Conservation (phyloP, 352 stramenopile genomes). For the Hyaloperonospora brassicae region DNA sequence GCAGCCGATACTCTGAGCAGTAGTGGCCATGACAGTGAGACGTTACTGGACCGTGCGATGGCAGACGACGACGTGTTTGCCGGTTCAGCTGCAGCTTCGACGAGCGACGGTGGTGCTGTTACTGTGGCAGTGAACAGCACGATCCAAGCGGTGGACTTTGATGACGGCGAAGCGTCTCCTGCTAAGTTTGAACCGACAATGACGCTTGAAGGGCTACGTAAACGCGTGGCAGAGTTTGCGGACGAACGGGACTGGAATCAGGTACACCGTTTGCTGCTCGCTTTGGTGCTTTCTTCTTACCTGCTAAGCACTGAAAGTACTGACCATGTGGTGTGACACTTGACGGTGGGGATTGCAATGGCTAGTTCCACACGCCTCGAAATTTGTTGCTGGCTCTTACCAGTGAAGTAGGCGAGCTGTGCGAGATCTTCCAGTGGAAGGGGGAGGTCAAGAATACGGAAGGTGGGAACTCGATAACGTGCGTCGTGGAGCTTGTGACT, state of each 20-base stretch:
- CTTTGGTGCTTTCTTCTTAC: background rate
- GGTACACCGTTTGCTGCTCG: constrained; percentile 36
- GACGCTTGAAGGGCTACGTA: constrained; percentile 51
- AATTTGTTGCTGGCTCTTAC: constrained; percentile 92
- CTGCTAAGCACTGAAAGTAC: background rate
- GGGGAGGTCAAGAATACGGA: constrained; percentile 69
- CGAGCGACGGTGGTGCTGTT: constrained; percentile 18
- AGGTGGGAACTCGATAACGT: constrained; percentile 19
- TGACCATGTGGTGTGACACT: background rate
- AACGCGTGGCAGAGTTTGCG: constrained; percentile 45
- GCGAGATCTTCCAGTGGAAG: constrained; percentile 92
- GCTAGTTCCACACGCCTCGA: constrained; percentile 60
- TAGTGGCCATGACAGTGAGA: constrained; percentile 42
- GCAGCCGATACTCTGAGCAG: constrained; percentile 36
- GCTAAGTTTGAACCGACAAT: constrained; percentile 48
- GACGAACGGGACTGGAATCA: constrained; percentile 60
- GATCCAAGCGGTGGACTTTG: constrained; percentile 2
- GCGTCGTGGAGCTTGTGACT: background rate
- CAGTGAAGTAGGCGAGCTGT: constrained; percentile 93
- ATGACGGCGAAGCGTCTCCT: constrained; percentile 4
- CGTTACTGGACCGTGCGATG: constrained; percentile 45
- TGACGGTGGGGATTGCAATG: constrained; percentile 37
- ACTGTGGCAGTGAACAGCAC: constrained; percentile 17
- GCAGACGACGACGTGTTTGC: constrained; percentile 39
- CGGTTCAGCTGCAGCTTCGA: constrained; percentile 17